Evolutionary conservation across 257 asterid species (phyloP).

Genomic region (Solanum sitiens): DNA sequence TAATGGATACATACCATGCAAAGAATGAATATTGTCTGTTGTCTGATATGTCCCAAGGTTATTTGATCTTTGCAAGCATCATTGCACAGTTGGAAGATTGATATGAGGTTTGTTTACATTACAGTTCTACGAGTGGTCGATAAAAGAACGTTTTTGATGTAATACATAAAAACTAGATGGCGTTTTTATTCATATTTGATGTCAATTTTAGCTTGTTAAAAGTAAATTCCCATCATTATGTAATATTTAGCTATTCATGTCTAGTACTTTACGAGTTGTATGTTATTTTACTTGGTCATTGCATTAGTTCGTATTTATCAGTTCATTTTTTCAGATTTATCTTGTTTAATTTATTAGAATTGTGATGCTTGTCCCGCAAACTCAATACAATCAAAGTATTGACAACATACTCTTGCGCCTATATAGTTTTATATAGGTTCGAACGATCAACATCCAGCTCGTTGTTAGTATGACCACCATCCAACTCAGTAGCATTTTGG

Average conservation of each 20-base stretch:
- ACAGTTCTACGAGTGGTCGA: not conserved
- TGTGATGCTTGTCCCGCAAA: not conserved
- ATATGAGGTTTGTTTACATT: not conserved
- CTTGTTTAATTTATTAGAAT: too few relatives aligned
- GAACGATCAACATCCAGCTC: not conserved
- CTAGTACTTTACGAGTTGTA: not conserved
- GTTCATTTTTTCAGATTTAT: not conserved
- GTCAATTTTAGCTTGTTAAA: too few relatives aligned
- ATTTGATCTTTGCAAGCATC: slow-evolving; percentile 59
- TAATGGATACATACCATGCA: slow-evolving; percentile 96
- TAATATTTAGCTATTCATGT: too few relatives aligned
- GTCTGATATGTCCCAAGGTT: slow-evolving; percentile 87
- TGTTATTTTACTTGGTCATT: not conserved
- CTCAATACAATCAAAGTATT: not conserved
- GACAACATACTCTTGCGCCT: not conserved
- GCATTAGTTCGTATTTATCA: not conserved
- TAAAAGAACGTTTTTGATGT: not conserved
- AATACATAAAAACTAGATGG: not conserved
- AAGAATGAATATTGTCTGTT: slow-evolving; percentile 88
- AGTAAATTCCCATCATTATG: too few relatives aligned
- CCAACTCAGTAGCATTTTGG: not conserved
- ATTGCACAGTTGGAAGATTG: slow-evolving; percentile 71
- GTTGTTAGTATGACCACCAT: not conserved
- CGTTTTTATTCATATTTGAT: too few relatives aligned
- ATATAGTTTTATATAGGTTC: not conserved